Evolutionary conservation across 2,329 filamentous ascomycete genomes (phyloP).

Genomic region (Clathrospora elynae): DNA sequence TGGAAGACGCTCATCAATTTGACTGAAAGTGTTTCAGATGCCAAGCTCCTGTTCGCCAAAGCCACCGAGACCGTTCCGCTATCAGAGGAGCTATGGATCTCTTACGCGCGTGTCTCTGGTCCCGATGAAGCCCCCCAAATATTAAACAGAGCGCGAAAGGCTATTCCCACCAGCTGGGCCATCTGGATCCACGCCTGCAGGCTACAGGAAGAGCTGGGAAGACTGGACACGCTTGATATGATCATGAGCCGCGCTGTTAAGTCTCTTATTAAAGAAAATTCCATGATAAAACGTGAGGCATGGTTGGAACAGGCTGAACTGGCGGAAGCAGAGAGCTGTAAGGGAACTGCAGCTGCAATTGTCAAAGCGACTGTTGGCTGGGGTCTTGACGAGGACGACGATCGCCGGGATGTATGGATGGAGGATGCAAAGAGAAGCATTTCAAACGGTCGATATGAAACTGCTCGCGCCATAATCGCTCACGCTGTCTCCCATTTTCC

Average conservation of each 20-base stretch:
- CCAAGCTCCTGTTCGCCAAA: conserved; percentile 88
- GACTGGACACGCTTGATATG: conserved; percentile 73
- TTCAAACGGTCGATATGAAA: conserved; percentile 82
- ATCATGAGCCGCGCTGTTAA: conserved; percentile 95
- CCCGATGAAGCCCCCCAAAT: conserved; percentile 93
- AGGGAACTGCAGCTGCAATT: conserved; percentile 85
- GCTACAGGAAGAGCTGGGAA: conserved; percentile 86
- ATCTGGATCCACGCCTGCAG: conserved; percentile 96
- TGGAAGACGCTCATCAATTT: conserved; percentile 98
- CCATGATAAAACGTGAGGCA: conserved; percentile 96
- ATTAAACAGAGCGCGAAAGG: conserved; percentile 92
- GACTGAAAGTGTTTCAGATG: conserved; percentile 85
- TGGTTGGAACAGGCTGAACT: conserved; percentile 96
- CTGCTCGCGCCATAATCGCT: conserved; percentile 89
- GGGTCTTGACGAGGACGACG: conserved; percentile 92
- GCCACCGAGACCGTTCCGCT: conserved; percentile 94
- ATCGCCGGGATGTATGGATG: conserved; percentile 93
- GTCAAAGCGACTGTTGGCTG: conserved; percentile 92
- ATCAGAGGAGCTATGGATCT: conserved; percentile 94
- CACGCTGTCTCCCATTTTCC: conserved; percentile 89
- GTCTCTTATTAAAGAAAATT: conserved; percentile 83
- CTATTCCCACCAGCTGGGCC: conserved; percentile 88
- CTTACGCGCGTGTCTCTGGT: conserved; percentile 84
- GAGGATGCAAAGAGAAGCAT: conserved; percentile 87
- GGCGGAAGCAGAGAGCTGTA: conserved; percentile 88